Evolutionary conservation across 2,329 filamentous ascomycete genomes (phyloP), one percentile per base, ranked within the genome.

Genomic region (Colletotrichum endophyticum): DNA sequence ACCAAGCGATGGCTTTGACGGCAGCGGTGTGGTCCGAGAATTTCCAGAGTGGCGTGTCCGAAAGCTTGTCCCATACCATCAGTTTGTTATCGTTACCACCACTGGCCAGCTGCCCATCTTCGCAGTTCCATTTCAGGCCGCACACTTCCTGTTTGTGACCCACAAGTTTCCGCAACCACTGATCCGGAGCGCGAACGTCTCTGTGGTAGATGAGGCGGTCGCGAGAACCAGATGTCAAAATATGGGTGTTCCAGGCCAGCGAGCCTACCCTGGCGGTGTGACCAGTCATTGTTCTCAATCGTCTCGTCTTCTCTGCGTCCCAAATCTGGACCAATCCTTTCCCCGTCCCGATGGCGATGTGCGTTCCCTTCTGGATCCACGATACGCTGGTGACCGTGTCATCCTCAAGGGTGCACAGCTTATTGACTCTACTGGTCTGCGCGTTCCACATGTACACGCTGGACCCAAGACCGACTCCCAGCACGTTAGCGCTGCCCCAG

Each of bases 391-490:
- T 99, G 1, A 99, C 96, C 0, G 94, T 96, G 83, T 99, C 97
- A 81, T 98, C 96, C 79, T 95, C 93, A 15, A 99, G 88, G 62
- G 98, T 96, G 85, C 97, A 99, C 12, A 99, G 90, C 85, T 98
- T 98, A 77, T 96, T 98, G 4, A 99, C 97, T 78, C 95, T 92
- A 78, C 96, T 97, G 9, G 94, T 94, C 79, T 95, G 93, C 6
- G 96, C 97, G 83, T 98, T 98, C 97, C 97, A 99, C 92, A 99
- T 97, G 83, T 99, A 99, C 8, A 99, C 97, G 79, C 95, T 98
- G 22, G 94, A 95, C 22, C 96, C 96, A 30, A 99, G 87, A 0
- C 97, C 97, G 59, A 99, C 97, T 8, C 96, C 97, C 13, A 99
- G 89, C 11, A 98, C 94, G 84, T 99, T 98, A 80, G 95, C 96